Evolutionary conservation across 2,329 filamentous ascomycete genomes (phyloP).

Genomic region (Leptosphaerulina australis): DNA sequence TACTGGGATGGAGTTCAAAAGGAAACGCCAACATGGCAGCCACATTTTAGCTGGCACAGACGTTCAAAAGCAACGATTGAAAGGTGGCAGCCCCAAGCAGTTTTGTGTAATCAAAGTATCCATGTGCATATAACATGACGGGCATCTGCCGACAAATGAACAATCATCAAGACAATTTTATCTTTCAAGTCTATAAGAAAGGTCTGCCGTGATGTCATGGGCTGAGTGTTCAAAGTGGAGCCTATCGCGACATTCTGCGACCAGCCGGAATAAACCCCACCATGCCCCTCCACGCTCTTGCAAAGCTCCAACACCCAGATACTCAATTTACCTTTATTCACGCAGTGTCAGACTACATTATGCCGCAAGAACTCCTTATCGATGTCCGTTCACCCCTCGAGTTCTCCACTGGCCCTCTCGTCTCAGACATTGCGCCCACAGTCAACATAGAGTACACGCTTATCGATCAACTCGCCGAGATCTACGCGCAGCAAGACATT

Average conservation of each 20-base stretch:
- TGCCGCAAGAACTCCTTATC: conserved; percentile 34
- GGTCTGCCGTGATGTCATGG: conserved; percentile 1
- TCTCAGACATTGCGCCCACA: conserved; percentile 32
- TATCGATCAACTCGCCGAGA: conserved; percentile 36
- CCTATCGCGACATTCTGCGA: neutral
- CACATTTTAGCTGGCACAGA: conserved; percentile 1
- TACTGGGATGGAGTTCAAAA: conserved; percentile 18
- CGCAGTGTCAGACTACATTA: neutral
- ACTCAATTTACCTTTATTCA: neutral
- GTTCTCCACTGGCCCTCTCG: conserved; percentile 42
- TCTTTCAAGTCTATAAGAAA: neutral
- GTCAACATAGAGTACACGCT: conserved; percentile 48
- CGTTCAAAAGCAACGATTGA: conserved; percentile 10
- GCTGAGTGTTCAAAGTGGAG: neutral
- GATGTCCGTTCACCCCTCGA: conserved; percentile 48
- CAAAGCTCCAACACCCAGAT: neutral
- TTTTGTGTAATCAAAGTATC: conserved; percentile 10
- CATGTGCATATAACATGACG: conserved; percentile 9
- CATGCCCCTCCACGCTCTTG: neutral
- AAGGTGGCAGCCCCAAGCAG: conserved; percentile 1
- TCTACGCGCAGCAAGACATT: conserved; percentile 29
- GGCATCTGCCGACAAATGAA: conserved; percentile 10
- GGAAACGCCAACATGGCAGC: conserved; percentile 8
- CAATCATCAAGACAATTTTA: neutral
- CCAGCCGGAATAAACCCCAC: conserved; percentile 4